A percentile compares a stretch with the other conserved stretches of the same genome.
These are phyloP conservation scores for Solanum sparsipilum DNA, from an alignment of 257 asterid species.

Conservation along the genomic window DNA sequence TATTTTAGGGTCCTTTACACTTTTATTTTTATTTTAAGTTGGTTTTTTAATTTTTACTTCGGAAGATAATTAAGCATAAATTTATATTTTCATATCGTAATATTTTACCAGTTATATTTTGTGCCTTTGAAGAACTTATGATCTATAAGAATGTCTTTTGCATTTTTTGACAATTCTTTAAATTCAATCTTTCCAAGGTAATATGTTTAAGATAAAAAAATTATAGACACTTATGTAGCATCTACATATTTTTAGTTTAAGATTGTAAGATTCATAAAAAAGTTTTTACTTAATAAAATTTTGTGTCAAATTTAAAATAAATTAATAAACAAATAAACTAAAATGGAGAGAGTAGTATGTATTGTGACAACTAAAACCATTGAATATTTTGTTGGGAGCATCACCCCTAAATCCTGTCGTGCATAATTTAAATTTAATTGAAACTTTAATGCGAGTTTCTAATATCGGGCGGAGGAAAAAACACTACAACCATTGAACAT, in stretches of 20 bases:
- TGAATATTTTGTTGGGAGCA: fast-evolving
- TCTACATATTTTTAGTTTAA: background rate
- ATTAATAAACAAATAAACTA: background rate
- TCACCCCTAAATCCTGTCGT: too few relatives aligned
- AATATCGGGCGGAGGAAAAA: background rate
- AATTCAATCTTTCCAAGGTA: background rate
- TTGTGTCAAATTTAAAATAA: background rate
- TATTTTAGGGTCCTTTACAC: background rate
- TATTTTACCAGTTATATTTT: background rate
- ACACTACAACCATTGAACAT: background rate
- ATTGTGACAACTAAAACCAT: background rate
- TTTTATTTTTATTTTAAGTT: background rate
- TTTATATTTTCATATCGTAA: background rate
- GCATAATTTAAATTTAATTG: too few relatives aligned
- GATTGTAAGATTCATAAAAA: background rate
- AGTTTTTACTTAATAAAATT: background rate
- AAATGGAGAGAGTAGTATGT: background rate
- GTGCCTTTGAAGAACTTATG: background rate
- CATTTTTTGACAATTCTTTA: background rate
- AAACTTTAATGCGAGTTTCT: too few relatives aligned
- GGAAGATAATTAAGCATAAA: background rate
- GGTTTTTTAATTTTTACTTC: background rate
- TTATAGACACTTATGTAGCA: background rate
- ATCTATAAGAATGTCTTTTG: background rate
- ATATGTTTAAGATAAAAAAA: background rate